Evolutionary conservation across 768 basidiomycete species (phyloP), one percentile per base, ranked within the genome.

Genomic region (Kwoniella shandongensis): DNA sequence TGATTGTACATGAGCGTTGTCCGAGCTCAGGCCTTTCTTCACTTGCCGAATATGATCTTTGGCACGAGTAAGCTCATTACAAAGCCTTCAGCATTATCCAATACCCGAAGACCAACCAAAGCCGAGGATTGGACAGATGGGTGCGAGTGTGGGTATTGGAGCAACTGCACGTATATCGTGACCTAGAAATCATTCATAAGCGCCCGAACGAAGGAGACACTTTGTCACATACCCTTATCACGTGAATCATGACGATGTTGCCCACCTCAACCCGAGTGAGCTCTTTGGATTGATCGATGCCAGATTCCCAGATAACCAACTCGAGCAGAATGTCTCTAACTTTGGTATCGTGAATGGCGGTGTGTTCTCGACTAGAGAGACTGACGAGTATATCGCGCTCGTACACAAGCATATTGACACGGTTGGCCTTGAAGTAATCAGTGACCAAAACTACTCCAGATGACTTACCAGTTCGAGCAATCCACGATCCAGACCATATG

Each of bases 391-490:
- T 13, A 23, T 23, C 26, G 11, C 36, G 40, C 32, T 63, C 61
- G 36, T 63, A 23, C 7, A 58, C 56, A 8, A 63, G 48, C 5
- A 58, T 58, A 22, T 63, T 63, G 40, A 63, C 47, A 4, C 61
- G 61, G 40, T 63, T 63, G 35, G 51, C 30, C 61, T 62, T 22
- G 27, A 39, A 23, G 13, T 15, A 10, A 12, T 8, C n/a, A 11
- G 17, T 32, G n/a, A 41, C 20, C 23, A 32, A 17, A 7, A n/a
- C 23, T 23, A 8, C 47, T 30, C n/a, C 18, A 44, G 26, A 1
- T 25, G 20, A 55, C 59, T 32, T 35, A 61, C 60, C 7, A 61
- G 54, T 47, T 61, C 60, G 13, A 61, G 38, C 48, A 61, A 44
- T 2, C 60, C 60, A 39, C 60, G 38, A 25, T 61, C 60, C 42